phyloP scores from a whole-genome alignment of 208 protist genomes.

The Acanthamoeba culbertsoni region DNA sequence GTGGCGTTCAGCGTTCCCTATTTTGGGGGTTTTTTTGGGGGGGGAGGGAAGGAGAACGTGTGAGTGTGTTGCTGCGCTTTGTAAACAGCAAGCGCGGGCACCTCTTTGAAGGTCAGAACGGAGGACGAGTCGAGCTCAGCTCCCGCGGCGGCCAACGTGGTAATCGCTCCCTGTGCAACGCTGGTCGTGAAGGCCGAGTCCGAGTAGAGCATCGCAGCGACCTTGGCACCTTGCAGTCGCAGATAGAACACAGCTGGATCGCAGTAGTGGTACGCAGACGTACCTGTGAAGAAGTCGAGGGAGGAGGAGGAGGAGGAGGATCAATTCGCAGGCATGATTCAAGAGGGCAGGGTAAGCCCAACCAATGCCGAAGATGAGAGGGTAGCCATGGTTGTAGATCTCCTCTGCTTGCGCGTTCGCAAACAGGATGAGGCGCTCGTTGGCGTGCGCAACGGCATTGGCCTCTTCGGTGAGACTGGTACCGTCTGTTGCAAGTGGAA shows the following conservation, averaged over 20 bases:
- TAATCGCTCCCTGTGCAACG: background rate
- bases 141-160: background rate
- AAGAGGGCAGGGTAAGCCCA: background rate
- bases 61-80: too few relatives aligned
- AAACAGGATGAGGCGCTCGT: background rate
- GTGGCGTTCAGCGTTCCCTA: background rate
- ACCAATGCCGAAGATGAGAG: constrained; percentile 22
- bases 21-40: too few relatives aligned
- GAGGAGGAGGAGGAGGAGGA: background rate
- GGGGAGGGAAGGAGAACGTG: background rate
- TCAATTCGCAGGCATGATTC: background rate
- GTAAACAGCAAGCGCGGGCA: background rate
- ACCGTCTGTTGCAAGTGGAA: background rate
- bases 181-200: background rate
- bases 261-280: background rate
- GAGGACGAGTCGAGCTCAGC: background rate
- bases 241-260: background rate
- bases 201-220: background rate
- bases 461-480: background rate
- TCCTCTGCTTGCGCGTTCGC: background rate
- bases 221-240: background rate
- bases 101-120: background rate
- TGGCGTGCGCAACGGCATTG: background rate
- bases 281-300: background rate
- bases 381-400: constrained; percentile 12